Evolutionary conservation across 176 grass and related monocot species (phyloP), one percentile per base, ranked within the genome.

Genomic region (Oryza australiensis): DNA sequence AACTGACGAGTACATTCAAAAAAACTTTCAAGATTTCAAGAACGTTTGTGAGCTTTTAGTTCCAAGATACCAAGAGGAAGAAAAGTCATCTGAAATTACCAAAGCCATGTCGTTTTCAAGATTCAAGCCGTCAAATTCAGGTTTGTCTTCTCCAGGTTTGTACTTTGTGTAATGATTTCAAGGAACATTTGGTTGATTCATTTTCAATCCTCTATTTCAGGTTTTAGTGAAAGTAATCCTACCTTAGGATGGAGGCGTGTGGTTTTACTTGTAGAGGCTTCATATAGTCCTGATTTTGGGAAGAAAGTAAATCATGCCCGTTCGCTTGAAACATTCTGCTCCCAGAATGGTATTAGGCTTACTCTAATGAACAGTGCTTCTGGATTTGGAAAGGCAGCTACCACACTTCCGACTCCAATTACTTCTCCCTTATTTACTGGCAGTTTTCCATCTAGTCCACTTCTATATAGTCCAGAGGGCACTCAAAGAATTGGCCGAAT

Each of bases 391-490:
- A 98, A 95, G 70, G 92, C 90, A 77, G 59, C 82, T 41, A 90
- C 81, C 80, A 51, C 83, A 74, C 87, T 91, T 87, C 74, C 88
- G 77, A 93, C 90, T 34, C 93, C 93, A 84, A 87, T 95, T 82
- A 82, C 85, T 64, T 98, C 96, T 83, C 96, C 96, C 81, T 85
- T 98, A 74, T 95, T 98, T 85, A 98, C 96, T 66, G 96, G 96
- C 83, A 95, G 96, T 74, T 98, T 98, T 83, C 96, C 96, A 64
- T 98, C 93, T 74, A 98, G 93, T 83, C 96, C 96, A 75, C 90
- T 98, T 90, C 75, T 93, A 72, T 95, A 90, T 77, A 95, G 93
- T 82, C 96, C 96, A 76, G 96, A 98, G n/a, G 88, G 96, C 41
- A 91, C 95, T 53, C 90, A 95, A 72, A 76, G 89, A 49, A 84